Conservation (phyloP, 345 rosid genomes). For the Turnera subulata region DNA sequence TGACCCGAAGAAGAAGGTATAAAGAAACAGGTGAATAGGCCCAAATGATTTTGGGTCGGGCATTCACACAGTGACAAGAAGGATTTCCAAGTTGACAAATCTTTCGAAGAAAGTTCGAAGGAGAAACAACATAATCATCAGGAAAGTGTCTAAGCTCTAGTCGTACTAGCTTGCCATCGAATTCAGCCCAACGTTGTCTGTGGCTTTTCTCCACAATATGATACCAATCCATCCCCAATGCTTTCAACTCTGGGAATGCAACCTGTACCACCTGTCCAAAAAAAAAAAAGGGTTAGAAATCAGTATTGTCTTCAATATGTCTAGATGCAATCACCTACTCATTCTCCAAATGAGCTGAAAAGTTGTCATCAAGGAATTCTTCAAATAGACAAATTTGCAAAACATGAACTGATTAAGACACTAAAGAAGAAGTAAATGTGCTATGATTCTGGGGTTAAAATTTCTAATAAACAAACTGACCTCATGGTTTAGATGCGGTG, state of each 20-base stretch:
- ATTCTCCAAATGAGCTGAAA: too few relatives aligned
- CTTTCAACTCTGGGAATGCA: constrained; percentile 1
- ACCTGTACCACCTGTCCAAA: neutral
- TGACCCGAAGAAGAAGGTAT: too few relatives aligned
- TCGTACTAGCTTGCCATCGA: neutral
- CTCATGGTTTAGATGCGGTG: neutral
- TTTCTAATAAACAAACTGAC: neutral
- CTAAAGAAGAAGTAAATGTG: neutral
- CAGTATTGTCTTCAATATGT: neutral
- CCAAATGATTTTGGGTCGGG: too few relatives aligned
- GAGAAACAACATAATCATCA: neutral
- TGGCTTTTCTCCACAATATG: neutral
- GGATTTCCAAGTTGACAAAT: neutral
- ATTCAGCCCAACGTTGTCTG: neutral
- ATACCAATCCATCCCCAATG: constrained; percentile 6
- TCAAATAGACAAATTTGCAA: too few relatives aligned
- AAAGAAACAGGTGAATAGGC: too few relatives aligned
- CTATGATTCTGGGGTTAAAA: neutral
- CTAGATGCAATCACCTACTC: too few relatives aligned
- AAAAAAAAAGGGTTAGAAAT: neutral
- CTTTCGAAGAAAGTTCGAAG: constrained; percentile 3
- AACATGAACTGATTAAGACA: neutral
- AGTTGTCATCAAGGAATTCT: too few relatives aligned
- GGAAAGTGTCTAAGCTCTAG: neutral
- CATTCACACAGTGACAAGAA: too few relatives aligned